Base-by-base conservation (phyloP, 1,139 yeast genomes). In the Diutina scorzettiae region DNA sequence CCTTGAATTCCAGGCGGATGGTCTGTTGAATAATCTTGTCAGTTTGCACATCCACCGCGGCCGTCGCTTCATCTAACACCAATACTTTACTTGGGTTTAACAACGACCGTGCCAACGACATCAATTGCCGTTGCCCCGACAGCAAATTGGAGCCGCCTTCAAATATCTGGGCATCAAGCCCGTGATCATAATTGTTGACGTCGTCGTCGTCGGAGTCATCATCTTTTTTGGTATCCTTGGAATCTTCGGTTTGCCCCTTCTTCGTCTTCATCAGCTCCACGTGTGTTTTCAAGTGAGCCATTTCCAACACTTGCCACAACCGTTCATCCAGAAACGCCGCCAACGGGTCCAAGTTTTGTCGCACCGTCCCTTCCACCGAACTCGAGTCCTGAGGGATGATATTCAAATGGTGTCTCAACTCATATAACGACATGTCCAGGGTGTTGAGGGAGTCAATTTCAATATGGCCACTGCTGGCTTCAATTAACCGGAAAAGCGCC, bases 21-120 rank as follows among this genome's bases (percentile, higher is more conserved):
- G 93, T 81, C 47, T 77, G 75, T 59, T 83, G 94, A 43, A 83
- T 76, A 43, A 81, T 70, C 48, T 71, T 71, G 52, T 83, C 94
- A 0, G 94, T 84, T 53, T 81, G 81, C 17, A 80, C 76, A 56
- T 84, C 95, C 25, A 84, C 89, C 2, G 91, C 81, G 0, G 94
- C 89, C 0, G 94, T 84, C 1, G 94, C 94, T 58, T 84, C 95
- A 54, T 84, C 94, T 40, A 84, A 61, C 17, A 84, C 73, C 45
- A 84, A 62, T 24, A 83, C 73, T 46, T 71, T 76, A 2, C 87
- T 75, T 12, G 71, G 67, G 42, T 52, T 58, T 47, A 83, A 63
- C 41, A 84, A 62, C 0, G 89, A 93, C 44, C 94, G 68, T 0
- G 89, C 84, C 28, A 84, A 62, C 49, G 91, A 82, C 59, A 84